Evolutionary conservation across 441 rosid genomes (phyloP).

Genomic region (Biscutella laevigata): DNA sequence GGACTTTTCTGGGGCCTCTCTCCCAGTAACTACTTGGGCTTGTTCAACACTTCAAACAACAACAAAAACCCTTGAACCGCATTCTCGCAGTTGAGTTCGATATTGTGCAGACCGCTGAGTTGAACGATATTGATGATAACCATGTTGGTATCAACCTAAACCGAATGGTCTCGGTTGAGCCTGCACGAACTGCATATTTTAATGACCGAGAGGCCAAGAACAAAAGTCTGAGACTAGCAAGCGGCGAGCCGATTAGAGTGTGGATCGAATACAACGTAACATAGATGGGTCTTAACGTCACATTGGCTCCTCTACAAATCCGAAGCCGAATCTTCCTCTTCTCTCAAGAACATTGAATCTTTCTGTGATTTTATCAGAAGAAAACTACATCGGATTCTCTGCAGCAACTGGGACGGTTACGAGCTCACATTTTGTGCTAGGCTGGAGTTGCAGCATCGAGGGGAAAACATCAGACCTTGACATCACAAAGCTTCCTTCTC

Average conservation of each 20-base stretch:
- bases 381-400: conserved; percentile 2
- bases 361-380: conserved; percentile 3
- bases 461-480: conserved; percentile 17
- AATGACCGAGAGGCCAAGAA: conserved; percentile 18
- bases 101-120: conserved; percentile 18
- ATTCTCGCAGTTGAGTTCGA: conserved; percentile 21
- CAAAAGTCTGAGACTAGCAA: conserved; percentile 11
- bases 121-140: conserved; percentile 20
- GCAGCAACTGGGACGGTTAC: conserved; percentile 18
- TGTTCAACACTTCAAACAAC: conserved; percentile 25
- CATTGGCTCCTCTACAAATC: conserved; percentile 23
- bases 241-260: conserved; percentile 16
- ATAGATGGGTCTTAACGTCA: conserved; percentile 15
- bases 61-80: conserved; percentile 19
- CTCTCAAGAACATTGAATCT: conserved; percentile 22
- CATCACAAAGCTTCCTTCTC: conserved; percentile 20
- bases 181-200: conserved; percentile 22
- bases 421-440: conserved; percentile 17
- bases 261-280: conserved; percentile 23
- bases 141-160: conserved; percentile 22
- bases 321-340: conserved; percentile 18
- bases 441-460: conserved; percentile 22
- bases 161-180: conserved; percentile 10
- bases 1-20: conserved; percentile 12
- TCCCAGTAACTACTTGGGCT: conserved; percentile 17